Percentiles rank a stretch among this genome's conserved stretches.
Conservation (phyloP, 1,284 basidiomycete genomes). For the Moniliophthora roreri region DNA sequence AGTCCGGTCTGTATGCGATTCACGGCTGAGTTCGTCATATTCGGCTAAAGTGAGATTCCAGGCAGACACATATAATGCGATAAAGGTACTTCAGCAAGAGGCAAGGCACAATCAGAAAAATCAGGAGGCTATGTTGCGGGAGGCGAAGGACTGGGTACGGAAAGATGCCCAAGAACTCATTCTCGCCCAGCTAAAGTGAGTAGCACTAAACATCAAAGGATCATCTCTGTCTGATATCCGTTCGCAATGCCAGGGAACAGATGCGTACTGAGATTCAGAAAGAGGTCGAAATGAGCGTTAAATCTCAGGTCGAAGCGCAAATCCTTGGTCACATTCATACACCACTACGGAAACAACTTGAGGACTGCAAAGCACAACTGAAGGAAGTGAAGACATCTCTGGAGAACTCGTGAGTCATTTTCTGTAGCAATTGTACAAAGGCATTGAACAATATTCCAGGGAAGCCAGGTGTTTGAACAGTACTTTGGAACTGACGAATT, state of each 20-base stretch:
- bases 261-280: slow-evolving; percentile 36
- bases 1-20: no score
- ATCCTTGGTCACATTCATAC: slow-evolving; percentile 47
- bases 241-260: slow-evolving; percentile 10
- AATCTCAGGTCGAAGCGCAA: slow-evolving; percentile 43
- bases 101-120: slow-evolving; percentile 35
- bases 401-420: slow-evolving; percentile 47
- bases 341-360: slow-evolving; percentile 41
- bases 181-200: slow-evolving; percentile 32
- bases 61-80: not conserved
- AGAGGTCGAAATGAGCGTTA: slow-evolving; percentile 41
- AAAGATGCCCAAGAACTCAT: slow-evolving; percentile 34
- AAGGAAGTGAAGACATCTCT: slow-evolving; percentile 41
- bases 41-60: not conserved
- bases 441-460: slow-evolving; percentile 25
- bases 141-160: slow-evolving; percentile 34
- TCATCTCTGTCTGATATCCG: not conserved
- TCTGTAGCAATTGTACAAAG: not conserved
- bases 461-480: slow-evolving; percentile 52
- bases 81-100: slow-evolving; percentile 19
- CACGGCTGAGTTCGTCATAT: no score
- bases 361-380: slow-evolving; percentile 42
- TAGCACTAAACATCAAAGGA: not conserved
- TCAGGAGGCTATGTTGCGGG: slow-evolving; percentile 31
- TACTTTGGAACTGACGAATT: slow-evolving; percentile 25